Base-by-base conservation (phyloP, 1,284 basidiomycete species). In the Cryptococcus sp. region DNA sequence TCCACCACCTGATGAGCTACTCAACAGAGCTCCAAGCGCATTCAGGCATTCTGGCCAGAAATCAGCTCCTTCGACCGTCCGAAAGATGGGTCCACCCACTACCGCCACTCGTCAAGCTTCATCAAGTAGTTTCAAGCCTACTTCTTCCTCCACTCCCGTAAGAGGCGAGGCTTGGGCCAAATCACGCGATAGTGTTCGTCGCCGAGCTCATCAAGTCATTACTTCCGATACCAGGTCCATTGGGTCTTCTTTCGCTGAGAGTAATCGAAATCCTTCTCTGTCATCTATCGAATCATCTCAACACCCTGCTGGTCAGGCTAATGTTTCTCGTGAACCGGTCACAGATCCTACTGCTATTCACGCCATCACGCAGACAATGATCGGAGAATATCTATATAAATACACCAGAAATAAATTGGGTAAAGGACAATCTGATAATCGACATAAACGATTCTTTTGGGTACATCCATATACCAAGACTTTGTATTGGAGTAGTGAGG, bases 341-440 rank as follows among this genome's bases (percentile, higher is more conserved):
- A 94, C 91, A 13, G 92, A 97, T 71, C 90, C 91, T 1, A 74
- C 79, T 2, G 78, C 92, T 60, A 93, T 98, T 62, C 92, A 97
- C 69, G 88, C 93, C 2, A 98, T 98, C 66, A 98, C 94, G 4
- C 92, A 98, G 80, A 97, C 93, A 21, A 99, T 99, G 94, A 98
- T 98, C 62, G 93, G 94, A 58, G 94, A 98, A 79, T 98, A 92
- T 77, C 77, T 98, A 77, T 91, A 88, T 83, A 98, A 98, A 80
- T 98, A 98, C 76, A 97, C 92, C 10, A 83, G 94, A 50, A 83
- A 85, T 55, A 78, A 88, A n/a, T 84, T 98, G 64, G 91, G 91
- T 25, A 91, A 89, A 69, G 91, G 91, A 7, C 82, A 91, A 69
- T 89, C 90, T 24, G 89, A 92, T 72, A 86, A 85, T 71, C 80